Conservation (phyloP, 768 basidiomycete genomes). For the Phanerochaete sordida region DNA sequence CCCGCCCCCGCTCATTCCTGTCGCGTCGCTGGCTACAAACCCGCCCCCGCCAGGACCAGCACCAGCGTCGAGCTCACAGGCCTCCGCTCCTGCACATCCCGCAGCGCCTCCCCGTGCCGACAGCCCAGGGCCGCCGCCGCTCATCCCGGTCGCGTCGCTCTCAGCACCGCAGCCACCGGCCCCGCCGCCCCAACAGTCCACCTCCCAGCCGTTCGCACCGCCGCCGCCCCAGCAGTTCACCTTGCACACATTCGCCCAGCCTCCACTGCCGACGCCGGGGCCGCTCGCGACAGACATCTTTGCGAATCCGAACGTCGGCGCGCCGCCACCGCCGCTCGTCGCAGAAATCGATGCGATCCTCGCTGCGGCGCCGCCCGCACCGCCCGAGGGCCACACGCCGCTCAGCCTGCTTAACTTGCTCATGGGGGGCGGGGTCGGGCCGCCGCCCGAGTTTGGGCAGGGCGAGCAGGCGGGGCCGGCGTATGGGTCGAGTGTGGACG, state of each 20-base stretch:
- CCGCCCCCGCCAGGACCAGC: neutral
- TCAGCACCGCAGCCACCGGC: neutral
- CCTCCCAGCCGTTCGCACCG: neutral
- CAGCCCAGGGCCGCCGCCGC: neutral
- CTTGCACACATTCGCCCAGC: neutral
- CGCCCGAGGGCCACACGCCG: neutral
- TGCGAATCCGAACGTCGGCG: too few species aligned
- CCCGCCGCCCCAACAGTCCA: neutral
- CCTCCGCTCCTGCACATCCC: too few species aligned
- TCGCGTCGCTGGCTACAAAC: neutral
- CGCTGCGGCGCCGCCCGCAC: neutral
- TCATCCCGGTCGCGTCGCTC: neutral
- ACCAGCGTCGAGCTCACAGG: neutral
- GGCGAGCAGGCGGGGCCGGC: neutral
- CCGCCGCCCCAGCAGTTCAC: neutral
- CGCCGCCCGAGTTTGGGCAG: neutral
- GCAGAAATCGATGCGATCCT: neutral
- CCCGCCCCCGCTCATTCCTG: neutral
- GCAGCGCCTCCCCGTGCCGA: too few species aligned
- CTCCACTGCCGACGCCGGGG: neutral
- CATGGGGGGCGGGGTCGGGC: neutral
- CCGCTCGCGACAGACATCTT: neutral
- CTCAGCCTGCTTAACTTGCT: neutral
- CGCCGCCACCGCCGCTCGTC: neutral
- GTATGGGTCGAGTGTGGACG: neutral